Evolutionary conservation across 345 rosid species (phyloP).

Genomic region (Gossypioides kirkii): DNA sequence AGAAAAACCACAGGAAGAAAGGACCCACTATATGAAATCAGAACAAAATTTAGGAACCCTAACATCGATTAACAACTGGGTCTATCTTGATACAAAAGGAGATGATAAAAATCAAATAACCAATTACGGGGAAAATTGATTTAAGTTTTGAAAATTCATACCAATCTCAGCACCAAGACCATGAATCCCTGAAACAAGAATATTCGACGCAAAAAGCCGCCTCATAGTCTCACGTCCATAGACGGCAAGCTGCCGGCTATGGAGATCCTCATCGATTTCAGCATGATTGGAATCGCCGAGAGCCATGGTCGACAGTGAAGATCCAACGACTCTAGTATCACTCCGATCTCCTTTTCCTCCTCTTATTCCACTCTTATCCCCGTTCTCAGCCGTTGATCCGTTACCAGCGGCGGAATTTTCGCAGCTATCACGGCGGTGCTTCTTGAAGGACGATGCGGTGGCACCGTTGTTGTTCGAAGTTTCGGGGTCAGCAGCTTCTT

Average conservation of each 20-base stretch:
- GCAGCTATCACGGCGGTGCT: conserved; percentile 38
- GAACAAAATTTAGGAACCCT: neutral
- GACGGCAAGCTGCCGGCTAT: conserved; percentile 98
- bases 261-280: conserved; percentile 97
- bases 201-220: conserved; percentile 82
- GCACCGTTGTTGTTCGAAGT: conserved; percentile 21
- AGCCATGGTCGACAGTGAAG: conserved; percentile 50
- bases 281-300: conserved; percentile 56
- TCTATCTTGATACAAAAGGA: neutral
- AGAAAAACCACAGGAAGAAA: neutral
- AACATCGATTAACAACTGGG: neutral
- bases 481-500: conserved; percentile 43
- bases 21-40: neutral
- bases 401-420: conserved; percentile 21
- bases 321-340: conserved; percentile 15
- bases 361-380: conserved; percentile 14
- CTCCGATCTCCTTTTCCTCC: conserved; percentile 20
- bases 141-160: conserved; percentile 17
- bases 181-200: conserved; percentile 87
- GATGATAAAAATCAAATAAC: neutral
- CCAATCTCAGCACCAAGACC: conserved; percentile 98
- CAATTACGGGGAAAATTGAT: neutral
- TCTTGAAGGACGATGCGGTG: conserved; percentile 45
- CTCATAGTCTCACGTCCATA: conserved; percentile 99
- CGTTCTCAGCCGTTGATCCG: conserved; percentile 25